A percentile compares a stretch with the other conserved stretches of the same genome.
Evolutionary conservation across 441 rosid species (phyloP).

Genomic region (Brassica balearica): DNA sequence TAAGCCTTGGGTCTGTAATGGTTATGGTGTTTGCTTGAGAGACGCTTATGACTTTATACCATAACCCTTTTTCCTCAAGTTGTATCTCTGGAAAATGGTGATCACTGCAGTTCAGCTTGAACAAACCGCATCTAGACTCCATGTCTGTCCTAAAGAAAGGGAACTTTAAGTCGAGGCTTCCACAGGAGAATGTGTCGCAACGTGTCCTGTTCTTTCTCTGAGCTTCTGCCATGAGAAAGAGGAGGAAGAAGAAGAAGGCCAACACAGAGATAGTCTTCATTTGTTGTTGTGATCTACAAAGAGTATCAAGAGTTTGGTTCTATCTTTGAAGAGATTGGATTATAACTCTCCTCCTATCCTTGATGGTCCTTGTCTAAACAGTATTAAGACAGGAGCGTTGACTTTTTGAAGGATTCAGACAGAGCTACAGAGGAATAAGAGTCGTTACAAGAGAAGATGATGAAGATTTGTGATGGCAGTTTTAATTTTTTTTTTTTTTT

Average conservation of each 20-base stretch:
- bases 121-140: slow-evolving; percentile 43
- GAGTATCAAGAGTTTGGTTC: slow-evolving; percentile 25
- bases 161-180: slow-evolving; percentile 27
- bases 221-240: slow-evolving; percentile 25
- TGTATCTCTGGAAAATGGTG: slow-evolving; percentile 28
- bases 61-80: slow-evolving; percentile 29
- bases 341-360: not conserved
- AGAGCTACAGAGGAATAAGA: slow-evolving; percentile 22
- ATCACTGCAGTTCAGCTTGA: slow-evolving; percentile 38
- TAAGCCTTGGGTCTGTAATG: slow-evolving; percentile 38
- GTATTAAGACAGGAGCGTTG: slow-evolving; percentile 30
- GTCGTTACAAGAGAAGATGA: slow-evolving; percentile 28
- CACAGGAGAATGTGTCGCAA: slow-evolving; percentile 39
- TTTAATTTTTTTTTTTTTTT: slow-evolving; percentile 13
- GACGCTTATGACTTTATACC: slow-evolving; percentile 40
- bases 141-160: slow-evolving; percentile 39
- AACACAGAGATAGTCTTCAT: slow-evolving; percentile 38
- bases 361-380: slow-evolving; percentile 24
- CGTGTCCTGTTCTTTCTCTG: not conserved
- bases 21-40: slow-evolving; percentile 41
- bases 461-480: slow-evolving; percentile 22
- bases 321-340: slow-evolving; percentile 14
- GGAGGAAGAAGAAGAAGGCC: slow-evolving; percentile 28
- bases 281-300: slow-evolving; percentile 17
- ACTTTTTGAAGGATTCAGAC: slow-evolving; percentile 32